A percentile compares a stretch with the other conserved stretches of the same genome.
Evolutionary conservation across 768 basidiomycete species (phyloP).

Genomic region (Termitomyces sp.): DNA sequence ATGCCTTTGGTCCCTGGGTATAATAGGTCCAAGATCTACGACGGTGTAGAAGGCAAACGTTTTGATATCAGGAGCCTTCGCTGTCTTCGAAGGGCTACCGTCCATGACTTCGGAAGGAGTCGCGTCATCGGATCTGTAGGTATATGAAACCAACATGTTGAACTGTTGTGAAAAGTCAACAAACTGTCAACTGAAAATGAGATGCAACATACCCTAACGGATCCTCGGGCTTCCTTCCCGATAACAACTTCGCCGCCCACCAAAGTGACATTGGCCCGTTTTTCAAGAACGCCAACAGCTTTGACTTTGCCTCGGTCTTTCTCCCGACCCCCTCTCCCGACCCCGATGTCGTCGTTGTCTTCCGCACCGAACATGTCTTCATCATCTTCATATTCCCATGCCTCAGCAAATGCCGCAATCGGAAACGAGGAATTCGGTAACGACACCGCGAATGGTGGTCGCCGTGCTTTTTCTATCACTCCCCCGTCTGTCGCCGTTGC

Average conservation of each 20-base stretch:
- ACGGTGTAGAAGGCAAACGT: constrained; percentile 88
- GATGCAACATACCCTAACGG: constrained; percentile 60
- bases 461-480: constrained; percentile 49
- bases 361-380: constrained; percentile 87
- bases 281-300: constrained; percentile 80
- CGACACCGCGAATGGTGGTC: constrained; percentile 75
- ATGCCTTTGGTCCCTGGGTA: constrained; percentile 40
- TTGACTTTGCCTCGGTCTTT: constrained; percentile 45
- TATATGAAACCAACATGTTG: constrained; percentile 91
- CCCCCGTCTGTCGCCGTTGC: constrained; percentile 29
- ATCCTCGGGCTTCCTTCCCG: constrained; percentile 71
- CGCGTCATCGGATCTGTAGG: constrained; percentile 88
- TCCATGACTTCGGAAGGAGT: constrained; percentile 60
- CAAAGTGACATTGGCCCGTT: constrained; percentile 83
- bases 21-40: constrained; percentile 71
- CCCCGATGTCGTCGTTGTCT: constrained; percentile 38
- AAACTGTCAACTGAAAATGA: not conserved
- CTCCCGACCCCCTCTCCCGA: constrained; percentile 32
- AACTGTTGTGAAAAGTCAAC: constrained; percentile 48
- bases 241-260: constrained; percentile 88
- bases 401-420: constrained; percentile 89
- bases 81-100: constrained; percentile 34
- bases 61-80: constrained; percentile 66
- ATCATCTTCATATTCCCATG: constrained; percentile 98
- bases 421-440: constrained; percentile 76